Evolutionary conservation across 139 green algal genomes (phyloP).

Genomic region (Closterium sp.): DNA sequence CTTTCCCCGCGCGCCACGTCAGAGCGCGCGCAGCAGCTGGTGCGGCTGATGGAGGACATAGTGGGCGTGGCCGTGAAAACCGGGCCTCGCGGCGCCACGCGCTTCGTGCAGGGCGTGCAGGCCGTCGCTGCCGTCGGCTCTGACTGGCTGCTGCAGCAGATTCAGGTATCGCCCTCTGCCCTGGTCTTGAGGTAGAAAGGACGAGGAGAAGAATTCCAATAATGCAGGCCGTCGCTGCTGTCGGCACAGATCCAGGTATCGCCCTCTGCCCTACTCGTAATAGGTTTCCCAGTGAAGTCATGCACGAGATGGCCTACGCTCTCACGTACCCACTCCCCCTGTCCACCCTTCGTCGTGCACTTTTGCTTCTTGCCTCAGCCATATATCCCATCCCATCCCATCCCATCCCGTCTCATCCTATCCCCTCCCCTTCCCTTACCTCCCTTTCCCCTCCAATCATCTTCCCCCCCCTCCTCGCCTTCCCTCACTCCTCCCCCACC

Average conservation of each 20-base stretch:
- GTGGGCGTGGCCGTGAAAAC: constrained; percentile 13
- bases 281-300: too few species aligned
- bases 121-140: constrained; percentile 16
- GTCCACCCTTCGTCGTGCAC: neutral
- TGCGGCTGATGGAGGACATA: constrained; percentile 41
- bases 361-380: neutral
- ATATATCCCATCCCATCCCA: neutral
- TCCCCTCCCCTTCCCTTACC: too few species aligned
- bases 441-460: neutral
- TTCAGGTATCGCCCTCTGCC: neutral
- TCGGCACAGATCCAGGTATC: neutral
- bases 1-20: neutral
- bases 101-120: constrained; percentile 31
- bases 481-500: neutral
- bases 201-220: neutral
- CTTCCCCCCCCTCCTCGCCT: neutral
- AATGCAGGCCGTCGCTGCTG: neutral
- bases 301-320: too few species aligned
- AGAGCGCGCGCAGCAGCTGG: constrained; percentile 38
- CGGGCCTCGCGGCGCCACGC: constrained; percentile 16
- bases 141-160: constrained; percentile 33
- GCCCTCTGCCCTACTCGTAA: neutral
- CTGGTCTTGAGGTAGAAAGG: neutral
- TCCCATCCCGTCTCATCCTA: neutral
- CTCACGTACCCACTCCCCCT: neutral